A percentile compares a stretch with the other conserved stretches of the same genome.
These are phyloP conservation scores for Trichoderma atrobrunneum DNA, from an alignment of 2,329 filamentous ascomycete species.

Conservation along the genomic window DNA sequence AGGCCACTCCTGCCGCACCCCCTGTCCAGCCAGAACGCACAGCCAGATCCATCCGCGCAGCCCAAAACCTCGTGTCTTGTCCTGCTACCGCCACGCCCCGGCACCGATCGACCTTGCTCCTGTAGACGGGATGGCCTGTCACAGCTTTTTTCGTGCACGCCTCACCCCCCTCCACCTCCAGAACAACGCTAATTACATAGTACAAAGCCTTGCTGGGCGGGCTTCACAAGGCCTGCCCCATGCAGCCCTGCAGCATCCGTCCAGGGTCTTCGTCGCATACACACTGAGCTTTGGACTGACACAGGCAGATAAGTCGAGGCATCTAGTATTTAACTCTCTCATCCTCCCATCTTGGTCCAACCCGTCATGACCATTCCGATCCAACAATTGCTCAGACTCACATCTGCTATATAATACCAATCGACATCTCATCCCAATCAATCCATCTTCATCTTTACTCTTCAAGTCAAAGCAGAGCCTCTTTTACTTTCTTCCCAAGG, in stretches of 20 bases:
- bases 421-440: constrained; percentile 13
- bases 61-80: not conserved
- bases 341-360: constrained; percentile 17
- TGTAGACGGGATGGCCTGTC: constrained; percentile 18
- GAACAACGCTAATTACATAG: constrained; percentile 19
- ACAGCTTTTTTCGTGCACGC: not conserved
- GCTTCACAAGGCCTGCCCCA: constrained; percentile 12
- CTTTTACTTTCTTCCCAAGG: not conserved
- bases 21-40: constrained; percentile 8
- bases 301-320: constrained; percentile 16
- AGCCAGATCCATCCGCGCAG: constrained; percentile 16
- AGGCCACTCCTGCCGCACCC: constrained; percentile 9
- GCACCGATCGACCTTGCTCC: constrained; percentile 13
- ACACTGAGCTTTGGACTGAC: constrained; percentile 14
- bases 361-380: constrained; percentile 12
- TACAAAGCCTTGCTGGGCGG: constrained; percentile 20
- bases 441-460: not conserved
- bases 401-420: constrained; percentile 14
- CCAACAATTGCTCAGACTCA: constrained; percentile 12
- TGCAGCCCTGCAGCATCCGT: constrained; percentile 20
- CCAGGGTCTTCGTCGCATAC: constrained; percentile 17
- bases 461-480: not conserved
- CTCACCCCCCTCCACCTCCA: not conserved
- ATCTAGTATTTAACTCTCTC: constrained; percentile 20
- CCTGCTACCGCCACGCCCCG: not conserved